phyloP scores from a whole-genome alignment of 116 monocot species.

The Trichopus zeylanicus region DNA sequence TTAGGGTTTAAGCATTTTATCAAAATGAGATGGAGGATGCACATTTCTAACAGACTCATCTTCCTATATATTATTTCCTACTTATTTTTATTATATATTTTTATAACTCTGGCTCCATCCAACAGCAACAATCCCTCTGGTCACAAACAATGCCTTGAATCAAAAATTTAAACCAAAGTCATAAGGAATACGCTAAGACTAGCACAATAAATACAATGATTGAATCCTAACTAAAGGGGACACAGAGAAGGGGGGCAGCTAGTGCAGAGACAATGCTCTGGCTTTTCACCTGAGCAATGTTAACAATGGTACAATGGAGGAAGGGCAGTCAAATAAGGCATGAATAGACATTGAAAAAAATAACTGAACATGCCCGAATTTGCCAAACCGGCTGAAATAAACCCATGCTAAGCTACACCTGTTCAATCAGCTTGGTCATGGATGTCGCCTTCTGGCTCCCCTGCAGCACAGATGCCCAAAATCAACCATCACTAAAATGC shows the following conservation, averaged over 20 bases:
- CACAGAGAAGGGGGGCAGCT: background rate
- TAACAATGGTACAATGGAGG: slow-evolving; percentile 11
- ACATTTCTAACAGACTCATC: too few species aligned
- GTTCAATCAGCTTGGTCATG: background rate
- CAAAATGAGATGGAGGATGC: too few species aligned
- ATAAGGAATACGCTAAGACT: too few species aligned
- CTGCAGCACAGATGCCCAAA: background rate
- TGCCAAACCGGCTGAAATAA: background rate
- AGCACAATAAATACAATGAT: background rate
- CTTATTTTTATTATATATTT: too few species aligned
- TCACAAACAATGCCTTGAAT: too few species aligned
- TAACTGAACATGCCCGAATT: background rate
- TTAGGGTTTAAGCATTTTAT: too few species aligned
- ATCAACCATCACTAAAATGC: background rate
- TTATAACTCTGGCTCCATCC: too few species aligned
- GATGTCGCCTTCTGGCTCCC: background rate
- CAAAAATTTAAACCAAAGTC: too few species aligned
- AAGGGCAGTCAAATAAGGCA: background rate
- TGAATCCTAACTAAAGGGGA: background rate
- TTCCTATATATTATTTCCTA: too few species aligned
- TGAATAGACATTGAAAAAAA: background rate
- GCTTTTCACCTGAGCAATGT: slow-evolving; percentile 2
- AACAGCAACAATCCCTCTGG: too few species aligned
- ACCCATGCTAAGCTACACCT: background rate
- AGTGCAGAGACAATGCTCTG: slow-evolving; percentile 4